A percentile compares a stretch with the other conserved stretches of the same genome.
These are phyloP conservation scores for Podaxis sp. DNA, from an alignment of 768 basidiomycete genomes.

Conservation along the genomic window DNA sequence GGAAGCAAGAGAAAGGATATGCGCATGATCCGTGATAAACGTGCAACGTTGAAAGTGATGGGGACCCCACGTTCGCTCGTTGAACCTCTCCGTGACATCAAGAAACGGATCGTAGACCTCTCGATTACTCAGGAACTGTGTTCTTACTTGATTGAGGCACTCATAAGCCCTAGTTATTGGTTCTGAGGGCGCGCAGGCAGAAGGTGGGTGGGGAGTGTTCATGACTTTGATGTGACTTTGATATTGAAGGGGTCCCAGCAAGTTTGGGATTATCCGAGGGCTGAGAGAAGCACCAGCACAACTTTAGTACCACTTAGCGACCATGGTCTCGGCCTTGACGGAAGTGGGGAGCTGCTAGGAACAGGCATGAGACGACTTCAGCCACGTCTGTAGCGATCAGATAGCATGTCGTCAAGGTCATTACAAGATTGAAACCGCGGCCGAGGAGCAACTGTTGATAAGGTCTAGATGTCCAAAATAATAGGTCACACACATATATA, in stretches of 20 bases:
- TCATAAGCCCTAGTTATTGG: conserved; percentile 5
- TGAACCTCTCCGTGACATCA: conserved; percentile 9
- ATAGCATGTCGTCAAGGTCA: neutral
- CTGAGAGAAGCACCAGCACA: neutral
- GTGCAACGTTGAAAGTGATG: neutral
- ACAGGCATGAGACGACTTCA: neutral
- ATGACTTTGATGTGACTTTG: neutral
- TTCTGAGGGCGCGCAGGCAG: neutral
- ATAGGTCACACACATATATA: too few relatives aligned
- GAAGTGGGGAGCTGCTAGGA: neutral
- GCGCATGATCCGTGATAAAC: neutral
- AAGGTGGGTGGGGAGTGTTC: neutral
- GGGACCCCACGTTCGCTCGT: conserved; percentile 5
- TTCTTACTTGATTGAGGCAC: conserved; percentile 8
- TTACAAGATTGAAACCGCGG: too few relatives aligned
- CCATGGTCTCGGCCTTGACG: neutral
- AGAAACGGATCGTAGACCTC: conserved; percentile 7
- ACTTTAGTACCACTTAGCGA: conserved; percentile 7
- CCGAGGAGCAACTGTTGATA: too few relatives aligned
- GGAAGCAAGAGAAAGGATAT: neutral
- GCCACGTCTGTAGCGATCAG: neutral
- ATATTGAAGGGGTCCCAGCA: neutral
- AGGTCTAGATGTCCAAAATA: too few relatives aligned
- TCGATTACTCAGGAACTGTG: conserved; percentile 6
- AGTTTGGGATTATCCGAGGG: neutral